Evolutionary conservation across 192 early-diverging fungal genomes (phyloP).

Genomic region (Podila verticillata): DNA sequence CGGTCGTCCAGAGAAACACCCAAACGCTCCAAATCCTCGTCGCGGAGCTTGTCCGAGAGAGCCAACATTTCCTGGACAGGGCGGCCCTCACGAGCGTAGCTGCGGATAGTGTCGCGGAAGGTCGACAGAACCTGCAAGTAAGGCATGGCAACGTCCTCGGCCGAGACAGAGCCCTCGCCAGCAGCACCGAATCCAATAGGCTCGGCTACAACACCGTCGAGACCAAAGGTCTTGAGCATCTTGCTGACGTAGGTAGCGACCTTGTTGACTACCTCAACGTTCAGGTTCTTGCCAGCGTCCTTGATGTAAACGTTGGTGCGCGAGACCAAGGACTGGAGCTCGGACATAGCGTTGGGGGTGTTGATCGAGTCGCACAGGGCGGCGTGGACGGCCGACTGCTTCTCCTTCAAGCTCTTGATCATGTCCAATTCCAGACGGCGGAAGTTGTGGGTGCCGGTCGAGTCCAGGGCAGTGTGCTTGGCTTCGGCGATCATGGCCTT

Average conservation of each 20-base stretch:
- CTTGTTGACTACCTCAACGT: conserved; percentile 77
- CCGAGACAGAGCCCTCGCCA: conserved; percentile 44
- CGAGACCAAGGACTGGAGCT: conserved; percentile 81
- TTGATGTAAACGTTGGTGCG: conserved; percentile 86
- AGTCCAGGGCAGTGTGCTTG: conserved; percentile 59
- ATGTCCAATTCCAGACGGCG: conserved; percentile 77
- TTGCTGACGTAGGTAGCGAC: conserved; percentile 84
- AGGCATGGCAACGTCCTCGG: conserved; percentile 69
- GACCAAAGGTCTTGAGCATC: conserved; percentile 86
- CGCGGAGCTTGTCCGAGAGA: conserved; percentile 89
- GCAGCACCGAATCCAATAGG: conserved; percentile 73
- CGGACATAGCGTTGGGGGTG: conserved; percentile 83
- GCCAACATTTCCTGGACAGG: conserved; percentile 67
- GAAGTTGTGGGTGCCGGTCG: conserved; percentile 79
- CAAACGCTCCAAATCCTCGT: conserved; percentile 87
- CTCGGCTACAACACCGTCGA: conserved; percentile 65
- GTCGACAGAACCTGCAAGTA: conserved; percentile 82
- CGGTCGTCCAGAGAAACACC: conserved; percentile 94
- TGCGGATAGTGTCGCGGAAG: conserved; percentile 91
- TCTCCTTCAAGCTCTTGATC: conserved; percentile 66
- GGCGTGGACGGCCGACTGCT: conserved; percentile 78
- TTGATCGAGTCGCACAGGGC: conserved; percentile 95
- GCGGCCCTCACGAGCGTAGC: conserved; percentile 69
- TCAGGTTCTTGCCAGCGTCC: conserved; percentile 63
- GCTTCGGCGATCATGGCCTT: conserved; percentile 80